phyloP scores from a whole-genome alignment of 768 basidiomycete genomes.

The Pleurotus salmoneostramineus region DNA sequence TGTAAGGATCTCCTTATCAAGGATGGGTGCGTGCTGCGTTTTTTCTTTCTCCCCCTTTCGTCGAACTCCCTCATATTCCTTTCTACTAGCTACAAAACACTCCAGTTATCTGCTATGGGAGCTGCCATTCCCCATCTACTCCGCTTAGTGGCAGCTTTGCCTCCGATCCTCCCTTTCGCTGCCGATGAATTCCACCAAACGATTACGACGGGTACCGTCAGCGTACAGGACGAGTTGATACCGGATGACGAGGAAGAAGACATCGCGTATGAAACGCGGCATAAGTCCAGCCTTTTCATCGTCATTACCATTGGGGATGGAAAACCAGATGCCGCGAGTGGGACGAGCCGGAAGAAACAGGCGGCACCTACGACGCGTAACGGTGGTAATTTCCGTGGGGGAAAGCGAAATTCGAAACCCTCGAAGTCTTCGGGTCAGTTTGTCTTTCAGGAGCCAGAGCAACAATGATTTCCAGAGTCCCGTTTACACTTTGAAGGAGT shows the following conservation, averaged over 20 bases:
- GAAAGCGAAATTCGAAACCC: too few relatives aligned
- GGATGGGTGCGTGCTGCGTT: constrained; percentile 52
- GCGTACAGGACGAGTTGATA: constrained; percentile 75
- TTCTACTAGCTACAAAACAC: constrained; percentile 55
- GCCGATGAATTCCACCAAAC: constrained; percentile 59
- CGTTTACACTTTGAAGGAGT: not conserved
- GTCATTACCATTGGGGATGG: constrained; percentile 62
- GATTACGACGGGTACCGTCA: constrained; percentile 64
- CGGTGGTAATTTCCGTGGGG: not conserved
- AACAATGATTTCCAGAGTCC: constrained; percentile 12
- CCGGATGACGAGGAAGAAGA: constrained; percentile 75
- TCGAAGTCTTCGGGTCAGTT: constrained; percentile 18
- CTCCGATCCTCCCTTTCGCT: constrained; percentile 65
- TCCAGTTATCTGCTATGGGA: constrained; percentile 81
- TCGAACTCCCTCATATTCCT: not conserved
- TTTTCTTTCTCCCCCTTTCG: not conserved
- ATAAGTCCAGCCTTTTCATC: constrained; percentile 66
- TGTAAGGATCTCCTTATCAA: constrained; percentile 71
- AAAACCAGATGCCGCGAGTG: constrained; percentile 38
- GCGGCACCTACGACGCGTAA: not conserved
- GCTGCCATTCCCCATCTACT: constrained; percentile 84
- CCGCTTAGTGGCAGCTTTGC: constrained; percentile 66
- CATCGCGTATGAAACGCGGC: constrained; percentile 57
- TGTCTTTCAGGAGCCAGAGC: constrained; percentile 39
- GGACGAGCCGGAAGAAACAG: constrained; percentile 19